Base-by-base conservation (phyloP, 768 basidiomycete genomes). In the Suillus tomentosus region DNA sequence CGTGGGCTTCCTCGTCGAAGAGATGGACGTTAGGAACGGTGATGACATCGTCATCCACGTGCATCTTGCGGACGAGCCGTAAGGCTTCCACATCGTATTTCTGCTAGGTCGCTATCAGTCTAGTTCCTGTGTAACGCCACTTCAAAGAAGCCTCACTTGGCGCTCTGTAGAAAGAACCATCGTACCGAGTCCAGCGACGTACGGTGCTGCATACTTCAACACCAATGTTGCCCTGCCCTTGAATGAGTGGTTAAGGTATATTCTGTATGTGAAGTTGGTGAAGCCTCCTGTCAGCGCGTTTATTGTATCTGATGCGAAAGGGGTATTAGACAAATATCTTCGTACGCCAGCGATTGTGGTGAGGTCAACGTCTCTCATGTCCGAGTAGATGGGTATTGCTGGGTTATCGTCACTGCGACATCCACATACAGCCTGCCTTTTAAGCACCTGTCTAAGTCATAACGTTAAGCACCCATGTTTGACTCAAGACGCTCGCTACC, bases 241-340 rank as follows among this genome's bases (percentile, higher is more conserved):
- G 62, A 82, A 76, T 10, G 80, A 78, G 40, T 57, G 65, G 17
- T 65, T 66, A 50, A 88, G 78, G 39, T 71, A 70, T n/a, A 89
- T 69, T 37, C 89, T 82, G 70, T 80, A 90, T n/a, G 80, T 72
- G 71, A 82, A 90, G 73, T 88, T 90, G 37, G 78, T 79, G 24
- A 39, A 59, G 7, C 89, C 89, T 2, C 88, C 89, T 5, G 77
- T 73, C 27, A 90, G 79, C 10, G 71, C 65, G 7, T 72, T 72
- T 31, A 83, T 75, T 3, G 68, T 70, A 31, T 73, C 72, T 63
- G 80, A 78, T 17, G 82, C 79, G 68, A 85, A 89, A 6, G 80
- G 76, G 0, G 84, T 83, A n/a, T 69, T 63, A 11, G 74, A 62
- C 43, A 89, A 78, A 68, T 87, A 90, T 17, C 64, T 67, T 40